Evolutionary conservation across 495 filamentous ascomycete genomes (phyloP).

Genomic region (Clavariopsis aquatica): DNA sequence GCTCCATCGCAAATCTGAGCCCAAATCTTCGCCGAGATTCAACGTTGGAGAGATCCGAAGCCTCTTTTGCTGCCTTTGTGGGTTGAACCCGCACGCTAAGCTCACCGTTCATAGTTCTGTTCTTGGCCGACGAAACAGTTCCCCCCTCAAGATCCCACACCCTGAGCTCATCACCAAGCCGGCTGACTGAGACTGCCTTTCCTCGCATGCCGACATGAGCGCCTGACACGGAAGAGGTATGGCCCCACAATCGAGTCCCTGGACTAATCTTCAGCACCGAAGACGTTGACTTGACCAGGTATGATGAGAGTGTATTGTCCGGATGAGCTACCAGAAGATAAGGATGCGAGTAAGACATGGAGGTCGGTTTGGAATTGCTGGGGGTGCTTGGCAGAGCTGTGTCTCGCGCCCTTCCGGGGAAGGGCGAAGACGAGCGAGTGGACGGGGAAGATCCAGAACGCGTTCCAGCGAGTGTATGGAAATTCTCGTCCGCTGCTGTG

Average conservation of each 20-base stretch:
- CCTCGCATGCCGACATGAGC: conserved; percentile 85
- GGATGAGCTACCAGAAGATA: conserved; percentile 86
- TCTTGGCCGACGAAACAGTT: conserved; percentile 51
- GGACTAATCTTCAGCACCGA: conserved; percentile 66
- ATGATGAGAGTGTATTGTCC: conserved; percentile 90
- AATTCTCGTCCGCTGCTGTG: conserved; percentile 47
- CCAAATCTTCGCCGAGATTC: conserved; percentile 19
- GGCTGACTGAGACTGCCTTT: conserved; percentile 86
- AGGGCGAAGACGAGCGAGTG: conserved; percentile 28
- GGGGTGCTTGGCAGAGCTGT: not conserved
- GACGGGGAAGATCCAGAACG: conserved; percentile 25
- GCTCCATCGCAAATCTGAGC: conserved; percentile 32
- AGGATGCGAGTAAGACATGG: conserved; percentile 83
- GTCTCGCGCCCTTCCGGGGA: not conserved
- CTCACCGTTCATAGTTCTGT: conserved; percentile 47
- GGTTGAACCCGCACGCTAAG: conserved; percentile 59
- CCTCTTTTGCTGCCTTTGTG: conserved; percentile 39
- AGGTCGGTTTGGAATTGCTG: conserved; percentile 58
- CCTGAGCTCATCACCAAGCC: conserved; percentile 78
- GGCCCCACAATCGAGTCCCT: conserved; percentile 84
- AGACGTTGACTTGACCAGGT: conserved; percentile 75
- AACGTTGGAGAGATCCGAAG: conserved; percentile 24
- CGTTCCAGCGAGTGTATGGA: conserved; percentile 39
- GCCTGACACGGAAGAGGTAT: conserved; percentile 85
- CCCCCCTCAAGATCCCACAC: conserved; percentile 93